Evolutionary conservation across 1,284 basidiomycete genomes (phyloP), one percentile per base, ranked within the genome.

Genomic region (Boletus austroedulis): DNA sequence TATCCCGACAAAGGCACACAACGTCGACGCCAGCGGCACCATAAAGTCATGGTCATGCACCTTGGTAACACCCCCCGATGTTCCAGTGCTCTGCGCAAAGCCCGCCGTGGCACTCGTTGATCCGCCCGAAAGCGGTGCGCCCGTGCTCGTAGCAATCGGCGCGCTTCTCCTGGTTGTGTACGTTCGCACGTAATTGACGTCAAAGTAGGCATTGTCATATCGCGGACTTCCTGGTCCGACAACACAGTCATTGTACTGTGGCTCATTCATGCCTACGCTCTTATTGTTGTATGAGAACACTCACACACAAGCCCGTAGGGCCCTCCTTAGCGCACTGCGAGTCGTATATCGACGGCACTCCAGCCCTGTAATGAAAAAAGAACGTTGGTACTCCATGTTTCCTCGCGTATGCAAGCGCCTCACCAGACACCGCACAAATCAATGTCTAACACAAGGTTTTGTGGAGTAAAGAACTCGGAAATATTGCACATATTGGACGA

Each of bases 391-490:
- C 10, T 19, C 10, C 6, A 7, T 9, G 23, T 6, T 44, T 40
- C 19, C 14, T 31, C 21, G 45, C n/a, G 3, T 32, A 55, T 45
- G 50, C 51, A 38, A 24, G 23, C 31, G 23, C 54, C 77, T 43
- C 53, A 80, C 80, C 81, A 85, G 59, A 73, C 73, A 26, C 84
- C 77, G 65, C 86, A 88, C 12, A 87, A 75, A 21, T 79, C 80
- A 56, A 84, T 85, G 58, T 85, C 79, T 55, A 87, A 62, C 7
- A 85, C 78, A 14, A 86, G 67, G 46, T 81, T 78, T 65, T 85
- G 82, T 4, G 80, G 64, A 7, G 72, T 73, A 67, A 86, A 87
- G 67, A 72, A 81, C 38, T 77, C 63, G 10, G 77, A 70, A 48
- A 81, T 73, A 61, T 81, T 77, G 65, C 82, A 83, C 1, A 73